Base-by-base conservation (phyloP, 2,329 filamentous ascomycete species). In the Exophiala phaeomuriformis region DNA sequence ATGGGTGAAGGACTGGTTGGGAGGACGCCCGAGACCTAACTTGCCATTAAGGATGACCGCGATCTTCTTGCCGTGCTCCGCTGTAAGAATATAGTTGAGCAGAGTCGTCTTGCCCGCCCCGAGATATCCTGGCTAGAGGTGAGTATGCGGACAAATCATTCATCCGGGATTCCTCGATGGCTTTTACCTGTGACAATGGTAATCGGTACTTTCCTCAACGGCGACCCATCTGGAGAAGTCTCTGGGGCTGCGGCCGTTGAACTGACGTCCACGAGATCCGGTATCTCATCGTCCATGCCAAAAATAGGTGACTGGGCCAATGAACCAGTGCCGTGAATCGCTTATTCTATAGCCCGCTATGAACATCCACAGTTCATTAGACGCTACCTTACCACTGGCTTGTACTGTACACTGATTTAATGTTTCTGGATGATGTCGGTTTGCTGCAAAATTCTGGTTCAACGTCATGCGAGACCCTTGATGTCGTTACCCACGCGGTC, bases 31-130 rank as follows among this genome's bases (percentile, higher is more conserved):
- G 12, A 35, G 29, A 29, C 29, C 28, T 12, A 56, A 77, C 68
- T 66, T 65, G 72, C 88, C 90, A 70, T 98, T 98, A 75, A 98
- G 81, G 53, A 98, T 97, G 9, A 98, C 93, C 7, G 93, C 93
- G 68, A 98, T 93, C 66, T 90, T 95, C 77, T 97, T 97, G 69
- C 91, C 91, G 77, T 98, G 93, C 57, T 91, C 85, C 53, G 90
- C 90, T 30, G 86, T 95, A 49, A 98, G 76, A 57, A 98, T 97
- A 69, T 97, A 95, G 69, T 98, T 97, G 54, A 98, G 76, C 31
- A 97, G 72, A 0, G 91, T 97, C 0, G 91, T 97, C 71, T 98
- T 98, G 12, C 93, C 93, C 5, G 93, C 89, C 12, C 93, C 93
- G 3, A 98, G 79, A 66, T 98, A 98, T 2, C 93, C 89, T 93